These are phyloP conservation scores for Aquanectria penicillioides DNA, from an alignment of 2,329 filamentous ascomycete species.

Conservation along the genomic window DNA sequence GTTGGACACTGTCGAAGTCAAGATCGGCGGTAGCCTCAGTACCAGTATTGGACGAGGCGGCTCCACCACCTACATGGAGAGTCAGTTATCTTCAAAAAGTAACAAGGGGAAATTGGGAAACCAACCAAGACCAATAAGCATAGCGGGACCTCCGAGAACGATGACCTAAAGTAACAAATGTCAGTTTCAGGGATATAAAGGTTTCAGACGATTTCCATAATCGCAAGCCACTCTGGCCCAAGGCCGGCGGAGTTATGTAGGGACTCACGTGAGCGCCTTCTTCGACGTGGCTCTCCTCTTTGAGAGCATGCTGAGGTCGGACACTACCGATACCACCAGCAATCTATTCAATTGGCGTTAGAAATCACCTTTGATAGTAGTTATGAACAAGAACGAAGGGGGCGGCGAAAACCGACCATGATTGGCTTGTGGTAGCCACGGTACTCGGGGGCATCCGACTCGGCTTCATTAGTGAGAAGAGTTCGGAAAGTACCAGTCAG, in stretches of 20 bases:
- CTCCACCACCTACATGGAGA: conserved; percentile 69
- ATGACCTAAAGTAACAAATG: conserved; percentile 67
- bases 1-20: conserved; percentile 96
- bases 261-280: conserved; percentile 76
- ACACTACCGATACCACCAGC: conserved; percentile 95
- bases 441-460: conserved; percentile 67
- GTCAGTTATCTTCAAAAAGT: neutral
- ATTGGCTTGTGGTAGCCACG: conserved; percentile 98
- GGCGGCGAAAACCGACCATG: conserved; percentile 61
- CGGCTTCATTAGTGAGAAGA: conserved; percentile 71
- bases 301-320: conserved; percentile 88
- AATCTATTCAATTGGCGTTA: conserved; percentile 55
- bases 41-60: conserved; percentile 89
- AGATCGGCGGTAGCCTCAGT: conserved; percentile 90
- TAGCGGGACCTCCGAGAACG: conserved; percentile 93
- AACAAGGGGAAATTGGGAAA: neutral
- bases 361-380: neutral
- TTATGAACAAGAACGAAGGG: neutral
- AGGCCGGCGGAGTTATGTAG: too few species aligned
- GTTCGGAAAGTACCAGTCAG: conserved; percentile 93
- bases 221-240: too few species aligned
- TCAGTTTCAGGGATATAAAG: too few species aligned
- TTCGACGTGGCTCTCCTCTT: conserved; percentile 80
- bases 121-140: conserved; percentile 90
- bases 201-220: neutral